phyloP scores from a whole-genome alignment of 2,329 filamentous ascomycete species.

The Blastomyces parvus region DNA sequence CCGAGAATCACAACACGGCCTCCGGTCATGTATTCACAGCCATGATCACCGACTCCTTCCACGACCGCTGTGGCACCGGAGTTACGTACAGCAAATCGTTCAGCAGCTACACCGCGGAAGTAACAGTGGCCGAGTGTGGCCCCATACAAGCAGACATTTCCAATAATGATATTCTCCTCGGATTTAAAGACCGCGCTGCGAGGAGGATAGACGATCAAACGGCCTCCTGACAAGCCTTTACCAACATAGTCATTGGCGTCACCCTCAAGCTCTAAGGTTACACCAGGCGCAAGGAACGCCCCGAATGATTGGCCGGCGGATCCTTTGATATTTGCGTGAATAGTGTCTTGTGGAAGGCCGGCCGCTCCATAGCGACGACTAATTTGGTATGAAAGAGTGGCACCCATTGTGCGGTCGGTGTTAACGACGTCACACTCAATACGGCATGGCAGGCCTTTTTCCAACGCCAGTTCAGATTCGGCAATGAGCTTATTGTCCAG shows the following conservation, averaged over 20 bases:
- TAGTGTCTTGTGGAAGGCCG: slow-evolving; percentile 82
- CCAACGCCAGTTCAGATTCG: slow-evolving; percentile 85
- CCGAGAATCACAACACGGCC: slow-evolving; percentile 82
- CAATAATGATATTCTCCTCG: slow-evolving; percentile 88
- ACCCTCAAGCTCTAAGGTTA: slow-evolving; percentile 90
- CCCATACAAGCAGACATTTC: slow-evolving; percentile 91
- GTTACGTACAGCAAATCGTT: slow-evolving; percentile 94
- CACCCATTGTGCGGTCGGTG: slow-evolving; percentile 87
- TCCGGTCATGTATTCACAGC: slow-evolving; percentile 98
- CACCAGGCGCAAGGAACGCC: slow-evolving; percentile 83
- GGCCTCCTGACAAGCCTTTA: slow-evolving; percentile 88
- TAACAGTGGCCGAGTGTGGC: slow-evolving; percentile 84
- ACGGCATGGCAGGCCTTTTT: slow-evolving; percentile 84
- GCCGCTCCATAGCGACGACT: slow-evolving; percentile 84
- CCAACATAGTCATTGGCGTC: slow-evolving; percentile 96
- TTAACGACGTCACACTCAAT: slow-evolving; percentile 97
- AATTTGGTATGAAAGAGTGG: slow-evolving; percentile 90
- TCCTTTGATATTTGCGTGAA: slow-evolving; percentile 92
- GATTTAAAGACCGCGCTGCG: slow-evolving; percentile 87
- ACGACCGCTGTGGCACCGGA: slow-evolving; percentile 94
- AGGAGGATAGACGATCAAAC: slow-evolving; percentile 86
- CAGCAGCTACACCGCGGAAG: slow-evolving; percentile 93
- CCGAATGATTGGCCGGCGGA: slow-evolving; percentile 96
- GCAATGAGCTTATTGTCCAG: slow-evolving; percentile 96
- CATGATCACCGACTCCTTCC: slow-evolving; percentile 91